Evolutionary conservation across 306 rosid genomes (phyloP).

Genomic region (Rosa chinensis): DNA sequence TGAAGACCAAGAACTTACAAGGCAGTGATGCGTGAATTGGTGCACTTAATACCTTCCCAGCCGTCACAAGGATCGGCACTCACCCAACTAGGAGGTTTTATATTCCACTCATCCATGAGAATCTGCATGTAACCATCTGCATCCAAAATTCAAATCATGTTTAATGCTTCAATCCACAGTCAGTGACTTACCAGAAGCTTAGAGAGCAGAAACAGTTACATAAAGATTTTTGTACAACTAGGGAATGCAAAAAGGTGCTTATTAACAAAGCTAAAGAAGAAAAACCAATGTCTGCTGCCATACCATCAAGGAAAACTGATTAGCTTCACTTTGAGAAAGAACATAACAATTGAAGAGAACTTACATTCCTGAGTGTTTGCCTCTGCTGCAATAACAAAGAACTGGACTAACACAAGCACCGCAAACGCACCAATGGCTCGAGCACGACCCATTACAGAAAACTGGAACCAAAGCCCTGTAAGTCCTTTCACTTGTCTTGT

Average conservation of each 20-base stretch:
- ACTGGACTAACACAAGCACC: background rate
- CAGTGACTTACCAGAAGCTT: background rate
- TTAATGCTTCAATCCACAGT: background rate
- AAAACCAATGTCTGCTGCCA: background rate
- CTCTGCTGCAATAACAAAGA: slow-evolving; percentile 2
- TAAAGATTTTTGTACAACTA: background rate
- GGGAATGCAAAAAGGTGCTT: background rate
- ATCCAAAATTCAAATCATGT: background rate
- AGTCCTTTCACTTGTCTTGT: background rate
- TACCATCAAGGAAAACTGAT: background rate
- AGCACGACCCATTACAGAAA: slow-evolving; percentile 4
- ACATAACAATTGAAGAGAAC: background rate
- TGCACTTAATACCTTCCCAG: slow-evolving; percentile 22
- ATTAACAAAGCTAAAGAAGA: background rate
- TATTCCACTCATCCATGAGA: slow-evolving; percentile 20
- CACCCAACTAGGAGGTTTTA: slow-evolving; percentile 12
- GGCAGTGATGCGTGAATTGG: slow-evolving; percentile 14
- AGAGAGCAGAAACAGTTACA: background rate
- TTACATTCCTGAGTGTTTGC: slow-evolving; percentile 9
- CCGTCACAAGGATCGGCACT: slow-evolving; percentile 19
- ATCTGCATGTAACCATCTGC: slow-evolving; percentile 14
- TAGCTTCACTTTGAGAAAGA: background rate
- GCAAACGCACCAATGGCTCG: background rate
- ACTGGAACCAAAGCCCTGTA: background rate
- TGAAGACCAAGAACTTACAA: slow-evolving; percentile 12